phyloP scores from a whole-genome alignment of 2,329 filamentous ascomycete genomes.

The Cladophialophora psammophila region DNA sequence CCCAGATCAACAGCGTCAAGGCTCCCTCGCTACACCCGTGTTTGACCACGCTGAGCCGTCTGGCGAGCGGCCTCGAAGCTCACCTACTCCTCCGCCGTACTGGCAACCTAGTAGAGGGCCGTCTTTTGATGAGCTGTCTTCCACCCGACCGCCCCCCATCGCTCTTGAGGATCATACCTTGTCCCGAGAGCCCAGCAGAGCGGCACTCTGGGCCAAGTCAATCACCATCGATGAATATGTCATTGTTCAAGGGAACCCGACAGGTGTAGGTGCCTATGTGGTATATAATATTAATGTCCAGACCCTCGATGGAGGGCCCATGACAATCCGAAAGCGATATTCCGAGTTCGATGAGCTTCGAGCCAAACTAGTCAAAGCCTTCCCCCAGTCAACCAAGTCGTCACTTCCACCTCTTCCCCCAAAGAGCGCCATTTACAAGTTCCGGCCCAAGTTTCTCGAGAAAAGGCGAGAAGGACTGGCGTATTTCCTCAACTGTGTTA shows the following conservation, averaged over 20 bases:
- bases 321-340: conserved; percentile 71
- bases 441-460: conserved; percentile 84
- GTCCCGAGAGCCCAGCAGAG: conserved; percentile 59
- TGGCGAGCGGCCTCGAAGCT: conserved; percentile 11
- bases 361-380: conserved; percentile 74
- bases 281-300: conserved; percentile 92
- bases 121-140: conserved; percentile 51
- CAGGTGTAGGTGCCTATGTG: conserved; percentile 82
- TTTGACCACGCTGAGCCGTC: neutral
- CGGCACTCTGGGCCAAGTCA: conserved; percentile 67
- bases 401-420: conserved; percentile 82
- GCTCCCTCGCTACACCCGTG: neutral
- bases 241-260: conserved; percentile 60
- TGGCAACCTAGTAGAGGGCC: conserved; percentile 54
- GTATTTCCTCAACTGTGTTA: conserved; percentile 92
- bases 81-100: conserved; percentile 48
- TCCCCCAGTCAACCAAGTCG: conserved; percentile 76
- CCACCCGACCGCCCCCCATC: conserved; percentile 58
- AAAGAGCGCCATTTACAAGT: conserved; percentile 84
- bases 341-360: conserved; percentile 92
- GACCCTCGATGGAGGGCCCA: conserved; percentile 73
- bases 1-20: conserved; percentile 14
- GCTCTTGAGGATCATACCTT: conserved; percentile 70
- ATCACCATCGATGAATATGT: conserved; percentile 69
- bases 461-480: conserved; percentile 80